Conservation (phyloP, 2,329 filamentous ascomycete genomes). For the Ascochyta pisi region DNA sequence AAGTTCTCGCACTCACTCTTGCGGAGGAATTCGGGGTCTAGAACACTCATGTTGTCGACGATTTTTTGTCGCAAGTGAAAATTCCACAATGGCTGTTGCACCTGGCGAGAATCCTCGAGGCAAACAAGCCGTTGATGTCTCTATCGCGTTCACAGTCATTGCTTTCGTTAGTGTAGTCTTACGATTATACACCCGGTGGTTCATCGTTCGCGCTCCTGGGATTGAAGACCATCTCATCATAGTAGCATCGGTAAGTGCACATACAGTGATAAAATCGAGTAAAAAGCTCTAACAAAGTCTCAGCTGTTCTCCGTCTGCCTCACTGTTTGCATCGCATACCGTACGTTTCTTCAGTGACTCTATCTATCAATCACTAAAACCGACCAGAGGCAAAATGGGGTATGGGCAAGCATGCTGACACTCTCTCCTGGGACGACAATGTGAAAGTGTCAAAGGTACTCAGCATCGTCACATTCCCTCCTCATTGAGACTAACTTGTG, state of each 20-base stretch:
- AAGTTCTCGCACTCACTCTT: background rate
- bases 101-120: slow-evolving; percentile 31
- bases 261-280: background rate
- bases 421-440: slow-evolving; percentile 23
- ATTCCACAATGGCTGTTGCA: background rate
- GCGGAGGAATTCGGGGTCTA: background rate
- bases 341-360: slow-evolving; percentile 22
- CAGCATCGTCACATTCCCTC: background rate
- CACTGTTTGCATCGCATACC: slow-evolving; percentile 37
- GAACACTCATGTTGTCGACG: background rate
- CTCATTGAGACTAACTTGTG: slow-evolving; percentile 1
- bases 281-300: slow-evolving; percentile 1
- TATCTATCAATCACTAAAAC: slow-evolving; percentile 14
- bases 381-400: slow-evolving; percentile 37
- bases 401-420: slow-evolving; percentile 36
- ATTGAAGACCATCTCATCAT: slow-evolving; percentile 40
- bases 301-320: slow-evolving; percentile 39
- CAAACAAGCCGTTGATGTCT: slow-evolving; percentile 29
- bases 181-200: slow-evolving; percentile 41
- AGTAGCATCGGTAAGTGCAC: slow-evolving; percentile 32
- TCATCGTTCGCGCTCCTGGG: slow-evolving; percentile 35
- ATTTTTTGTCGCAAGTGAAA: background rate
- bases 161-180: slow-evolving; percentile 32
- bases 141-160: slow-evolving; percentile 36
- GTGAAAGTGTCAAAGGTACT: slow-evolving; percentile 35